Percentiles rank a stretch among this genome's conserved stretches.
phyloP scores from a whole-genome alignment of 805 yeast genomes.

The Candida xiaguanensis region DNA sequence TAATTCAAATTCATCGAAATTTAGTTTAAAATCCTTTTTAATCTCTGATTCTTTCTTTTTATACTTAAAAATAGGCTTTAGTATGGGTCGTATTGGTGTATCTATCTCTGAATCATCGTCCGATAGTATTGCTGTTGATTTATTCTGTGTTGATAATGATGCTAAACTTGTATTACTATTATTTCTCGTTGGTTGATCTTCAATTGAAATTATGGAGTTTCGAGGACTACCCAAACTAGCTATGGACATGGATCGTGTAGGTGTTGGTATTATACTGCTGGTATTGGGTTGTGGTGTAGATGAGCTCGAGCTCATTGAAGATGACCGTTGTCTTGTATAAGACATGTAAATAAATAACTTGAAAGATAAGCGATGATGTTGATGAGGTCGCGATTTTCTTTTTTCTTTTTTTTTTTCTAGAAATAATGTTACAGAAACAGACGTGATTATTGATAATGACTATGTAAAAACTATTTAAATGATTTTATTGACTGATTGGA shows the following conservation, averaged over 20 bases:
- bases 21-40: slow-evolving; percentile 24
- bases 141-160: slow-evolving; percentile 5
- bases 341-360: slow-evolving; percentile 2
- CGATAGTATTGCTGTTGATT: slow-evolving; percentile 22
- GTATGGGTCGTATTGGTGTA: slow-evolving; percentile 13
- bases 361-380: neutral
- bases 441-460: too few relatives aligned
- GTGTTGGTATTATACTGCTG: slow-evolving; percentile 8
- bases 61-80: slow-evolving; percentile 14
- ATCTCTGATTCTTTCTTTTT: slow-evolving; percentile 9
- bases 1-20: slow-evolving; percentile 12
- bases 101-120: slow-evolving; percentile 39
- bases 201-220: slow-evolving; percentile 38
- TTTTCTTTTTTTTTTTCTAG: neutral
- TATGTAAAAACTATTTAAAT: too few relatives aligned
- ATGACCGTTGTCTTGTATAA: slow-evolving; percentile 24
- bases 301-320: slow-evolving; percentile 22
- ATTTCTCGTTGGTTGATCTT: slow-evolving; percentile 33
- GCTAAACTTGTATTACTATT: slow-evolving; percentile 26
- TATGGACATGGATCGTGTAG: slow-evolving; percentile 33
- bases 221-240: slow-evolving; percentile 36
- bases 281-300: slow-evolving; percentile 1
- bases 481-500: slow-evolving; percentile 68
- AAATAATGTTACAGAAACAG: neutral
- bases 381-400: slow-evolving; percentile 1